A percentile compares a stretch with the other conserved stretches of the same genome.
These are phyloP conservation scores for Mangifera indica DNA, from an alignment of 345 rosid genomes.

Conservation along the genomic window DNA sequence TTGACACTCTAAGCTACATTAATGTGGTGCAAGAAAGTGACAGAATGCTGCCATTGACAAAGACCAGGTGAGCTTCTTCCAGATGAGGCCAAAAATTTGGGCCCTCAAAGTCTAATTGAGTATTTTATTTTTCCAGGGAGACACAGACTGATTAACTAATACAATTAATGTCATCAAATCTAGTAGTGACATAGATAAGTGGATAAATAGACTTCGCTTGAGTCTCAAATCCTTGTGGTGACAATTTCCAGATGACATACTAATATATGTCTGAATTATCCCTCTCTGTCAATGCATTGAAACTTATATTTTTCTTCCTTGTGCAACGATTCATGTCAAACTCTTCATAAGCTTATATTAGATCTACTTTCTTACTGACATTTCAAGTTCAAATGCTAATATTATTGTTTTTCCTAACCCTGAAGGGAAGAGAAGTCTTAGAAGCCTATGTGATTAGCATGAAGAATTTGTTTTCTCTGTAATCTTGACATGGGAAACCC, in stretches of 20 bases:
- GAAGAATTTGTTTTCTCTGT: constrained; percentile 3
- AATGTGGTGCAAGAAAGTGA: no score
- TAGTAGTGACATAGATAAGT: no score
- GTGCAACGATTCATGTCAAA: not conserved
- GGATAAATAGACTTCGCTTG: no score
- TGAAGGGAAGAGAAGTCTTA: constrained; percentile 15
- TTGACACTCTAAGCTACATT: no score
- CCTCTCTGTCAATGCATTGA: constrained; percentile 16
- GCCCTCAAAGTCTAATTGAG: no score
- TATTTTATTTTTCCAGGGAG: no score
- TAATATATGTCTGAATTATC: not conserved
- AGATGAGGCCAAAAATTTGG: no score
- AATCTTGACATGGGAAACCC: constrained; percentile 14
- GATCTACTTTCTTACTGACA: not conserved
- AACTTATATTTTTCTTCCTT: not conserved
- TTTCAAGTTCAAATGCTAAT: not conserved
- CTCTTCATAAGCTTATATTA: not conserved
- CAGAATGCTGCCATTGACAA: no score
- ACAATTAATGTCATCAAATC: no score
- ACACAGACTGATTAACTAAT: no score
- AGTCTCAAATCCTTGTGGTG: no score
- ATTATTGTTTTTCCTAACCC: constrained; percentile 6
- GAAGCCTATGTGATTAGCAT: constrained; percentile 10
- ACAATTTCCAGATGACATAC: not conserved
- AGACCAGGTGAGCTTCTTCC: no score